Evolutionary conservation across 306 rosid species (phyloP), one percentile per base, ranked within the genome.

Genomic region (Malus domestica): DNA sequence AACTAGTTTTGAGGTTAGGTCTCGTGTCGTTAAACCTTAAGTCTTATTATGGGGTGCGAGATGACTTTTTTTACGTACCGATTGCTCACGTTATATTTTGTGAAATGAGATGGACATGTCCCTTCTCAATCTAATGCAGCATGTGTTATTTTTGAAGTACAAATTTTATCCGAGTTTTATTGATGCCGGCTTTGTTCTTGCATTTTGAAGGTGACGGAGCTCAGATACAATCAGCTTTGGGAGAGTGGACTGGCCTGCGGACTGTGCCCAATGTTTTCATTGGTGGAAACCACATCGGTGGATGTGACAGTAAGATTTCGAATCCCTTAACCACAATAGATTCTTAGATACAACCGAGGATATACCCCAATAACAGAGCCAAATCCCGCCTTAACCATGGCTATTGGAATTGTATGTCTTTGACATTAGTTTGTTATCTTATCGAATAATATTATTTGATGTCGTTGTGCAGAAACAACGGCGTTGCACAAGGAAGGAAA

Each of bases 181-280:
- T 72, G 61, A 75, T 62, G 68, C 16, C 45, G 44, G 52, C 51
- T 18, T 71, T 77, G 46, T 55, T 81, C 54, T 46, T 63, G 29
- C 20, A 30, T 27, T 76, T 22, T 87, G 85, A 86, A 95, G 98
- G 90, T 74, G 98, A 92, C 83, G 99, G 99, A 72, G 64, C 75
- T 51, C 83, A 89, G 29, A 65, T 92, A 79, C 97, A 92, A 80
- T 68, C 87, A 13, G 97, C 97, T 62, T 78, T 95, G 44, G 75
- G 38, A 13, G 83, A 89, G 88, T 87, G 88, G 92, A 90, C 97
- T 11, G 92, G 90, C 61, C 97, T 85, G 79, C 62, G 85, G 55
- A 89, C 98, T 8, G 98, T 95, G 79, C 98, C 98, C 51, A 92
- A 92, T 88, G 98, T 95, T 52, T 95, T 95, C 72, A 88, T 95